Base-by-base conservation (phyloP, 2,329 filamentous ascomycete genomes). In the Sporothrix variecibatus region DNA sequence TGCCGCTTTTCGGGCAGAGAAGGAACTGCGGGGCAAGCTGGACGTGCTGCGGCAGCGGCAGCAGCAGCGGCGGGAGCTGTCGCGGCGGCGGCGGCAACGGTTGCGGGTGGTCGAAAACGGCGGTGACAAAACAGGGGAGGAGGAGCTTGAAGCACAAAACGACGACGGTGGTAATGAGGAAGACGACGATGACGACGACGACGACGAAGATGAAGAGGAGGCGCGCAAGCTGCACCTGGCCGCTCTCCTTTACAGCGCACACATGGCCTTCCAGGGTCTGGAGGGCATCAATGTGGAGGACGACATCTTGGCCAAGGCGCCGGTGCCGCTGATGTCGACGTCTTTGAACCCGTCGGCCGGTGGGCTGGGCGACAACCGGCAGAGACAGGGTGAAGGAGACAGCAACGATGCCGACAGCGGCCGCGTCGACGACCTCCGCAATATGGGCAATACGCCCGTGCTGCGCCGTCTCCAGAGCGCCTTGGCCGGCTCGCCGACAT, bases 231-330 rank as follows among this genome's bases (percentile, higher is more conserved):
- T 97, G 40, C 90, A 97, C 79, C 85, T 97, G 38, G 90, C 94
- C 0, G 90, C 94, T 77, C 85, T 97, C 60, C 85, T 88, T 23
- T 91, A 94, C 76, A 90, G 88, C 79, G 88, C 91, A 2, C 94
- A 98, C 82, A 90, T 93, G 80, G 87, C 94, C 5, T 97, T 98
- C 79, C 93, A 96, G 80, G 88, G 91, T 0, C 88, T 99, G n/a
- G 96, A 98, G 82, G 90, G 93, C 23, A 87, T 98, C 74, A 93
- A 92, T 56, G 92, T 94, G 78, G 96, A 99, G 83, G 82, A 94
- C 73, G 90, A 95, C 74, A 92, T 99, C 77, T 86, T 99, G 20
- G 90, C 92, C 1, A 87, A 91, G 78, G 93, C 93, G 51, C 93
- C 93, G 71, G 86, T 81, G 78, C 87, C 82, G 40, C 82, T 79